Evolutionary conservation across 2,329 filamentous ascomycete genomes (phyloP), one percentile per base, ranked within the genome.

Genomic region (Lecanicillium sp.): DNA sequence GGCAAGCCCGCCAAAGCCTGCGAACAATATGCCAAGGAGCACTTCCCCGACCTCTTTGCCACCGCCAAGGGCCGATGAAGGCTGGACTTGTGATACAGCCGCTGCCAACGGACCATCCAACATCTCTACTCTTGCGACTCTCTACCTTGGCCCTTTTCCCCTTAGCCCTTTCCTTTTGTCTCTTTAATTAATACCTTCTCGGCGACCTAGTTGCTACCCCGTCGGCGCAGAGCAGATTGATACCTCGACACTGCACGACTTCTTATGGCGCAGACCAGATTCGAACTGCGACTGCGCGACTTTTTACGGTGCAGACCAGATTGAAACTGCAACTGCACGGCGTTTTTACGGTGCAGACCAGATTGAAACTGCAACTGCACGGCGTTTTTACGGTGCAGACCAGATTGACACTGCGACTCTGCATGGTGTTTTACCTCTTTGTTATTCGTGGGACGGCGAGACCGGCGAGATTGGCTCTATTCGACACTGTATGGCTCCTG

Each of bases 1-100:
- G 90, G 90, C 61, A 98, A 98, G 71, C 93, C 93, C 41, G 93
- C 93, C 58, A 98, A 98, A 83, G 74, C 74, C 21, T 78, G 74
- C 53, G 74, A 78, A 55, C 90, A 96, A 68, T 96, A 95, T 66
- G 91, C 91, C 50, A 96, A 95, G 68, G 91, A 97, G 67, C 87
- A 97, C 68, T 95, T 95, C 60, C 79, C 81, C 57, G 83, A 71
- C 56, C 64, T 69, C 46, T 67, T 67, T 54, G 53, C 60, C 51
- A 68, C 62, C 44, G 56, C 59, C 49, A 69, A 64, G 58, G 62
- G 62, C 58, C 63, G 67, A 64, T 68, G 65, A 48, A 50, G 10
- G 12, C n/a, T n/a, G n/a, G n/a, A n/a, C n/a, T n/a, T n/a, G n/a
- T n/a, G n/a, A n/a, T n/a, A n/a, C n/a, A n/a, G n/a, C n/a, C n/a